phyloP scores from a whole-genome alignment of 176 grass and related monocot genomes.

The Saccharum officinarum region DNA sequence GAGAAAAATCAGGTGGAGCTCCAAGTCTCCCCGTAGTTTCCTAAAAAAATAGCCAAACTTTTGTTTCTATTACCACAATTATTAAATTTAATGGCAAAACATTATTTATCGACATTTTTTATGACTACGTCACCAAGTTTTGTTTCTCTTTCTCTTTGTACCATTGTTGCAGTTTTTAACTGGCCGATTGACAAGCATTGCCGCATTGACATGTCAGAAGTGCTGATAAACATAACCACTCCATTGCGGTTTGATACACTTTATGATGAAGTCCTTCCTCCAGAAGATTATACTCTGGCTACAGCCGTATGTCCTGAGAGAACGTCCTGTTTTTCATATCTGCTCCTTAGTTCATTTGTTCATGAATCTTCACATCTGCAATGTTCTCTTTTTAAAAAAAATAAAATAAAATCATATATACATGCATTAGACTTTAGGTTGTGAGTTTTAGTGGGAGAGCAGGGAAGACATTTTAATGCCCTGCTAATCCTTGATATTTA shows the following conservation, averaged over 20 bases:
- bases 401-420: background rate
- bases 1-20: too few species aligned
- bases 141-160: background rate
- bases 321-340: background rate
- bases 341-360: background rate
- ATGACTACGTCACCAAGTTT: background rate
- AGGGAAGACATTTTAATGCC: background rate
- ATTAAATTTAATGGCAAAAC: background rate
- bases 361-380: background rate
- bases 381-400: background rate
- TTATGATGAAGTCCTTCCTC: background rate
- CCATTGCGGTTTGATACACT: background rate
- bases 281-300: background rate
- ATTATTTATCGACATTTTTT: background rate
- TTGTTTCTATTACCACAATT: background rate
- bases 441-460: background rate
- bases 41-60: too few species aligned
- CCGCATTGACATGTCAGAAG: background rate
- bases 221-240: background rate
- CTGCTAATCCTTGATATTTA: background rate
- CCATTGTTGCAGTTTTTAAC: constrained; percentile 16
- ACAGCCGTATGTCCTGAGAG: background rate
- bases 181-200: background rate
- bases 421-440: background rate
- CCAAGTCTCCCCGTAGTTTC: too few species aligned